These are phyloP conservation scores for Colletotrichum siamense DNA, from an alignment of 2,329 filamentous ascomycete genomes.

Conservation along the genomic window DNA sequence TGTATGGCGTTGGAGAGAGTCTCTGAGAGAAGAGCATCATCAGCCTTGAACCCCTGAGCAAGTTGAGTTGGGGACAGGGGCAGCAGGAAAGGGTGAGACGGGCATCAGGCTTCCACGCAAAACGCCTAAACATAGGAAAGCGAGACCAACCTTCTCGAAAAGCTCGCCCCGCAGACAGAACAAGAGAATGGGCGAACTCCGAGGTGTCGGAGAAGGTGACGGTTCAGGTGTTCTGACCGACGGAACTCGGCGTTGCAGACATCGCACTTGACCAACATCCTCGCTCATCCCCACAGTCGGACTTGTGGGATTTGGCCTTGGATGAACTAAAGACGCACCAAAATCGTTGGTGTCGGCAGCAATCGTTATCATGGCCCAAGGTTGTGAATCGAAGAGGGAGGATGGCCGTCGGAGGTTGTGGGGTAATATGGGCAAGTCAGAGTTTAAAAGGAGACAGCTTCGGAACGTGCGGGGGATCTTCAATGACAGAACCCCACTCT, in stretches of 20 bases:
- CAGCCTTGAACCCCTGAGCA: background rate
- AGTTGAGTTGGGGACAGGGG: background rate
- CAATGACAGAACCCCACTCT: background rate
- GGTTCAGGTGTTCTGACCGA: background rate
- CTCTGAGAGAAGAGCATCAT: background rate
- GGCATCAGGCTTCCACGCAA: background rate
- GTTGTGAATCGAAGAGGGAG: background rate
- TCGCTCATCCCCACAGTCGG: background rate
- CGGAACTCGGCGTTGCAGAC: conserved; percentile 1
- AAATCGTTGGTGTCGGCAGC: background rate
- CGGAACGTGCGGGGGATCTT: background rate
- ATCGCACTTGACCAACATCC: background rate
- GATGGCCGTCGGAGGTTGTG: background rate
- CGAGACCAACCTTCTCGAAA: background rate
- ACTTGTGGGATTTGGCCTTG: background rate
- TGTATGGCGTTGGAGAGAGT: background rate
- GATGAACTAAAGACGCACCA: background rate
- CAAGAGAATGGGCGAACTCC: background rate
- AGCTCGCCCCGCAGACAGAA: background rate
- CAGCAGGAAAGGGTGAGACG: rapidly evolving
- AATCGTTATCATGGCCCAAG: background rate
- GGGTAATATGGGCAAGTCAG: background rate
- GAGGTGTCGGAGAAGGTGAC: background rate
- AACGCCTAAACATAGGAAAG: rapidly evolving
- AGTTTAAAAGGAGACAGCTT: background rate